Evolutionary conservation across 352 stramenopile genomes (phyloP).

Genomic region (Globisporangium carolinianum): DNA sequence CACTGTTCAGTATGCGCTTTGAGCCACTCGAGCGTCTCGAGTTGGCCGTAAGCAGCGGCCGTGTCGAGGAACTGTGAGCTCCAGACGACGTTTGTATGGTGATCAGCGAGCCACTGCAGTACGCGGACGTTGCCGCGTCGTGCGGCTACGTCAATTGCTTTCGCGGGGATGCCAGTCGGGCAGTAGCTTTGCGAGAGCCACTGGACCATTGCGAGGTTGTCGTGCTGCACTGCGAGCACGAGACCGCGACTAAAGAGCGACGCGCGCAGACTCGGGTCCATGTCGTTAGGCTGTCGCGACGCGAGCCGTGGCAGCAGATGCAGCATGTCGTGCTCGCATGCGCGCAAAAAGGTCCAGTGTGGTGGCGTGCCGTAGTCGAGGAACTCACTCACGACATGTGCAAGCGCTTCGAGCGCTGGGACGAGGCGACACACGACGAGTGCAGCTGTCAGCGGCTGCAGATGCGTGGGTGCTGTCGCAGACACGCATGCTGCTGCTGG

Average conservation of each 20-base stretch:
- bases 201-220: conserved; percentile 7
- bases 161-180: conserved; percentile 1
- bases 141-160: conserved; percentile 5
- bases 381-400: conserved; percentile 10
- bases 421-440: conserved; percentile 10
- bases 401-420: conserved; percentile 8
- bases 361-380: conserved; percentile 6
- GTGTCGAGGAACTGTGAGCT: conserved; percentile 8
- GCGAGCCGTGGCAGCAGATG: conserved; percentile 5
- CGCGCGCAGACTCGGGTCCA: conserved; percentile 2
- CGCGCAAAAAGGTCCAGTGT: conserved; percentile 7
- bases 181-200: conserved; percentile 9
- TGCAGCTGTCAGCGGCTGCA: conserved; percentile 6
- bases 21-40: conserved; percentile 9
- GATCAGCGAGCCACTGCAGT: conserved; percentile 3
- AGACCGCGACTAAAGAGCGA: conserved; percentile 5
- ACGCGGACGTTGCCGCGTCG: conserved; percentile 5
- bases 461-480: not conserved
- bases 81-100: conserved; percentile 10
- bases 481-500: not conserved
- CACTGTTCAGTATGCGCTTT: conserved; percentile 7
- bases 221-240: conserved; percentile 2
- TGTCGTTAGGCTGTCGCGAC: not conserved
- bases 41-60: conserved; percentile 1
- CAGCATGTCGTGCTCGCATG: conserved; percentile 4